Conservation (phyloP, 345 rosid species). For the Moringa oleifera region DNA sequence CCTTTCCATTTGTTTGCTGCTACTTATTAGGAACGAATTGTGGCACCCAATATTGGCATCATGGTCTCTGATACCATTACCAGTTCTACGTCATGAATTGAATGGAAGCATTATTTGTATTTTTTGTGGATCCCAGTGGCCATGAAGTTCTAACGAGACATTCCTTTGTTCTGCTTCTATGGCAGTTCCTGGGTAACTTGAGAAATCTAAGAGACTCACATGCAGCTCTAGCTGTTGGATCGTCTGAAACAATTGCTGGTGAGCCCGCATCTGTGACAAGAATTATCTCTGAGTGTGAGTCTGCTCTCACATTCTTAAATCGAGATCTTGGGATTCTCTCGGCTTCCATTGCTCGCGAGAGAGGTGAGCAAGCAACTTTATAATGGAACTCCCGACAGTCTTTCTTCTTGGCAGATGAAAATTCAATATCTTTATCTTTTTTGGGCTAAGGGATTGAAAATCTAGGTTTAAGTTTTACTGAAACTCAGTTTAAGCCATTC, state of each 20-base stretch:
- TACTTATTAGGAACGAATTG: too few relatives aligned
- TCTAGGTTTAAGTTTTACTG: not conserved
- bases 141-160: not conserved
- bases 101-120: not conserved
- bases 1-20: too few relatives aligned
- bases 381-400: not conserved
- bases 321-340: constrained; percentile 87
- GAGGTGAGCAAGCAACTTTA: constrained; percentile 36
- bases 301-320: constrained; percentile 76
- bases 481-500: not conserved
- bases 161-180: constrained; percentile 3
- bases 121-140: not conserved
- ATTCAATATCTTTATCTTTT: not conserved
- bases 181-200: constrained; percentile 89
- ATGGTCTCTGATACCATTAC: not conserved
- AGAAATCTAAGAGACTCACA: constrained; percentile 93
- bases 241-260: constrained; percentile 72
- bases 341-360: constrained; percentile 76
- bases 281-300: constrained; percentile 89
- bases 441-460: not conserved
- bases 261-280: constrained; percentile 86
- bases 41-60: too few relatives aligned
- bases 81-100: not conserved
- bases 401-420: not conserved
- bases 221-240: constrained; percentile 88